Evolutionary conservation across 352 stramenopile species (phyloP), one percentile per base, ranked within the genome.

Genomic region (Pythium biforme): DNA sequence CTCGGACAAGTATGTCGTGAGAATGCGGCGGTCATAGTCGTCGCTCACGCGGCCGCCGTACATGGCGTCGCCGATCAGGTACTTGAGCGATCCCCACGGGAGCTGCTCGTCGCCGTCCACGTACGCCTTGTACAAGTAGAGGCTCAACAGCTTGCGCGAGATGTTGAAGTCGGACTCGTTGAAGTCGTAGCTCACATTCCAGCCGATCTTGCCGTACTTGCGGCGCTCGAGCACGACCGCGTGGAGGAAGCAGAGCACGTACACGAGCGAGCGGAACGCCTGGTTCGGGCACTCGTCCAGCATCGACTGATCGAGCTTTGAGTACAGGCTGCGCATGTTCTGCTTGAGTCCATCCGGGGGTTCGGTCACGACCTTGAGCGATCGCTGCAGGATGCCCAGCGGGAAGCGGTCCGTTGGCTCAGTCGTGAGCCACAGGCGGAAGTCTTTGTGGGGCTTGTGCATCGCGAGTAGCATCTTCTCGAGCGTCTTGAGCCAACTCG

Each of bases 181-280:
- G 54, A 98, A 98, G 65, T 98, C 95, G 72, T 98, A 98, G 69
- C 83, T 93, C 20, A 98, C 94, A 61, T 98, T 98, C 90, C 93
- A 98, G 33, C 95, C 95, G 62, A 98, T 98, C 70, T 98, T 98
- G 52, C 95, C 95, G 58, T 98, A 98, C 69, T 98, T 98, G 40
- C 94, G 79, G 4, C 95, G 81, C 75, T 98, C 95, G 20, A 98
- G 77, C 25, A 98, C 91, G 8, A 98, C 95, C 0, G 95, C 95
- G 57, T 98, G 95, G 34, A 98, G 63, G 67, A 98, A 98, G 45
- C 90, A 97, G n/a, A 98, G 68, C 23, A 98, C 93, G 62, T 98
- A 98, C 3, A 98, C 81, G 12, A 97, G 87, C n/a, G 90, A 90
- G 8, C 81, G 79, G 75, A 98, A 98, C 6, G 92, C 93, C 34